Percentiles rank a stretch among this genome's conserved stretches.
Conservation (phyloP, 2,329 filamentous ascomycete genomes). For the Pestalotiopsis sp. region DNA sequence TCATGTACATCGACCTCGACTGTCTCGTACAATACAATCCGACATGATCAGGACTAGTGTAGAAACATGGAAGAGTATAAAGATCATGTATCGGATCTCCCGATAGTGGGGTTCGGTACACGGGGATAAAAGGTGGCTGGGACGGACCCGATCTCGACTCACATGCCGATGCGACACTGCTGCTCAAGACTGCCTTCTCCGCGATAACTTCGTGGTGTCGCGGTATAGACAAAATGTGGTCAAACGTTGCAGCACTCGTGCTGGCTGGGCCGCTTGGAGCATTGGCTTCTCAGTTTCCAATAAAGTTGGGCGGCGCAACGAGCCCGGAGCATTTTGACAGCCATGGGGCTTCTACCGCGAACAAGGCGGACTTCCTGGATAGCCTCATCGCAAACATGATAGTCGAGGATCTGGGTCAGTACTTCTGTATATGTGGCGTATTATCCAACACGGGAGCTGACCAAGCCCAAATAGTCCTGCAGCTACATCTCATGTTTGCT, state of each 20-base stretch:
- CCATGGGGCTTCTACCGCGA: neutral
- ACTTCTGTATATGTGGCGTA: neutral
- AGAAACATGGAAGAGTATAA: too few species aligned
- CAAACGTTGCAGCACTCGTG: neutral
- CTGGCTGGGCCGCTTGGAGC: neutral
- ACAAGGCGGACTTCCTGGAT: slow-evolving; percentile 26
- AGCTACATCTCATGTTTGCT: slow-evolving; percentile 44
- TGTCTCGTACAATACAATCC: too few species aligned
- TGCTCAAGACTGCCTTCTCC: neutral
- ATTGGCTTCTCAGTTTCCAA: neutral
- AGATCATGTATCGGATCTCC: too few species aligned
- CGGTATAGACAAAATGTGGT: neutral
- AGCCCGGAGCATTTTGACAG: neutral
- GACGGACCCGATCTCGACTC: too few species aligned
- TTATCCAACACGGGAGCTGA: slow-evolving; percentile 4
- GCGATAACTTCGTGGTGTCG: neutral
- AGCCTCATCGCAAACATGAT: slow-evolving; percentile 32
- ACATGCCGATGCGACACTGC: neutral
- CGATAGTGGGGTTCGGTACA: too few species aligned
- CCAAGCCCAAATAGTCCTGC: slow-evolving; percentile 28
- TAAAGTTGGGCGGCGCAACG: neutral
- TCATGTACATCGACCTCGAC: too few species aligned
- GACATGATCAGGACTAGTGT: too few species aligned
- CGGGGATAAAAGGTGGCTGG: too few species aligned
- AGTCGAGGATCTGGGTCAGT: slow-evolving; percentile 29